Evolutionary conservation across 352 stramenopile species (phyloP), one percentile per base, ranked within the genome.

Genomic region (Phytophthora parvispora): DNA sequence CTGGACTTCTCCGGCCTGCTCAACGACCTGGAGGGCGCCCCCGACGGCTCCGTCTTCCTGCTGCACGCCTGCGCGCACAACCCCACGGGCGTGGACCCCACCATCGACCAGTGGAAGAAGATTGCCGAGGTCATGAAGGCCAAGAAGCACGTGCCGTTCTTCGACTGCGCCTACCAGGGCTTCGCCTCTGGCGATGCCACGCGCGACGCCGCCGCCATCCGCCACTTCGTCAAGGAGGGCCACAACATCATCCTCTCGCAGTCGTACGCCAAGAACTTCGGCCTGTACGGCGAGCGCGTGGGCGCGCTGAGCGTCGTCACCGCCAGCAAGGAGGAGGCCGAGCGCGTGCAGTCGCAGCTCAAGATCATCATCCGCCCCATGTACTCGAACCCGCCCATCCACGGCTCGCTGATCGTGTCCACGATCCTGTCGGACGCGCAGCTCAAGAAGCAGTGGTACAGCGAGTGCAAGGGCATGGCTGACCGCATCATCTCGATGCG

Each of bases 201-300:
- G 59, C 92, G 93, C 54, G 98, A 99, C 86, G 98, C 97, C 15
- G 92, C 85, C 38, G 95, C 98, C 32, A 90, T 99, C 61, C 92
- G 98, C 42, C 90, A 98, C 69, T 99, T 99, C 83, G 98, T 99
- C 6, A 95, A 98, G 59, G 96, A 99, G 61, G 98, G 98, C 31
- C 97, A 99, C 86, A 95, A 98, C 64, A 89, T 99, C 74, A 78
- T 98, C 16, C 80, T 99, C 55, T 95, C 96, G 36, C 98, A 99
- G 89, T 99, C 93, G 73, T 99, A 99, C 82, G 98, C 98, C 43
- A 99, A 99, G 89, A 99, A 99, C 94, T 99, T 99, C 80, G 98
- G 98, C 62, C 91, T 99, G 12, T 99, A 99, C 84, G 98, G 98
- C 58, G 97, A 99, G 78, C 87, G 98, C 72, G 93, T 99, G 25